Percentiles rank a stretch among this genome's conserved stretches.
Conservation (phyloP, 139 green algal species). For the Coelastrella sp. region DNA sequence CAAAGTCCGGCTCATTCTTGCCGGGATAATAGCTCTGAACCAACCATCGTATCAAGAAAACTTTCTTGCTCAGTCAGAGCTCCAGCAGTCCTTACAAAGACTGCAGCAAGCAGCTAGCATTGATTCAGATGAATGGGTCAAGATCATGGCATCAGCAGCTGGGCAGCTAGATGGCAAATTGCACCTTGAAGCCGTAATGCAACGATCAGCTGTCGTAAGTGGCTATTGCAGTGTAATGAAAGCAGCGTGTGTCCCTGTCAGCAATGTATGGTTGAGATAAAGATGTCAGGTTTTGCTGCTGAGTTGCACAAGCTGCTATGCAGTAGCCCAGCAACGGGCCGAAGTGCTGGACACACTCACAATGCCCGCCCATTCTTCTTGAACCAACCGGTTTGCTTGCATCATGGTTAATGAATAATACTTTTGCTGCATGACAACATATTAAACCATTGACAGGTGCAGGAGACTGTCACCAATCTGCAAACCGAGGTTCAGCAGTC, state of each 20-base stretch:
- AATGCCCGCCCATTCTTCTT: background rate
- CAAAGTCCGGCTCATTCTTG: slow-evolving; percentile 35
- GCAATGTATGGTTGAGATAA: background rate
- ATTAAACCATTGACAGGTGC: background rate
- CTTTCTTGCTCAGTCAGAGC: background rate
- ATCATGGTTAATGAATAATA: background rate
- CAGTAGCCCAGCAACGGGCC: too few relatives aligned
- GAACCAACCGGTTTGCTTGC: too few relatives aligned
- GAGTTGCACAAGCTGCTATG: too few relatives aligned
- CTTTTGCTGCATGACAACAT: background rate
- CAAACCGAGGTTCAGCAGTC: background rate
- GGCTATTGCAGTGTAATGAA: background rate
- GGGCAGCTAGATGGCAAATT: slow-evolving; percentile 40
- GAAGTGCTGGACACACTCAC: too few relatives aligned
- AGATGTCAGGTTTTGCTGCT: too few relatives aligned
- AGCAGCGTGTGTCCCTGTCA: background rate
- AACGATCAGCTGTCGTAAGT: slow-evolving; percentile 34
- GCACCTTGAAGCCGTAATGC: slow-evolving; percentile 27
- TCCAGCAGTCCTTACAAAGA: background rate
- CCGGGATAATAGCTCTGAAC: slow-evolving; percentile 19
- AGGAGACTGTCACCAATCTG: slow-evolving; percentile 12
- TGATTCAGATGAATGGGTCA: slow-evolving; percentile 45
- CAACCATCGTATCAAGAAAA: slow-evolving; percentile 8
- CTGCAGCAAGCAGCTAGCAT: background rate
- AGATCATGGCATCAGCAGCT: slow-evolving; percentile 26